Base-by-base conservation (phyloP, 2,329 filamentous ascomycete species). In the Phaeoacremonium minimum region DNA sequence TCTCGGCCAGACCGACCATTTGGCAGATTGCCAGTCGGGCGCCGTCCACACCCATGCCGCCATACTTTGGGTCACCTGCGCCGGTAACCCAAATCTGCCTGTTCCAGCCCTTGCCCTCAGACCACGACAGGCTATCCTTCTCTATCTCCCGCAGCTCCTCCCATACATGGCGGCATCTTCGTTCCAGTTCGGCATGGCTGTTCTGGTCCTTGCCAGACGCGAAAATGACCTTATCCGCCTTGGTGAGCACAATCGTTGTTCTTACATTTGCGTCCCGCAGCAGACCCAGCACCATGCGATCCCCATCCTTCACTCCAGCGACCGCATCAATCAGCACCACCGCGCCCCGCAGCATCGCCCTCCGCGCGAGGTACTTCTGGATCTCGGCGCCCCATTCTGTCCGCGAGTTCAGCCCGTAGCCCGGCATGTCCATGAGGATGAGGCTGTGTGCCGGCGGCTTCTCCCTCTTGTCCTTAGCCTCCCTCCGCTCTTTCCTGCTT, bases 171-270 rank as follows among this genome's bases (percentile, higher is more conserved):
- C 42, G n/a, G 35, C 57, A 60, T 26, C 44, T 40, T 35, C 42
- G 33, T 15, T 18, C 15, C 4, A 15, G 26, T 12, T 22, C 19
- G 17, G 19, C 36, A 14, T 42, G 15, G 2, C 7, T 13, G 5
- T 11, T 2, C 11, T n/a, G 15, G 17, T 19, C 18, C 28, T 30
- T n/a, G 20, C 18, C 18, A 14, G 3, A 33, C 13, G 12, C 13
- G 31, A 33, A 42, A 47, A 52, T 45, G 31, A 61, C 38, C 50
- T 77, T 77, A 47, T 80, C 76, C 12, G 69, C 71, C 54, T 78
- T 78, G 9, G 76, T 80, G 33, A 80, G 51, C 5, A 78, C 64
- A 2, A 78, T 64, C 6, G 66, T 49, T 2, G 71, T 74, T 35
- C 60, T 59, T 18, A 69, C 60, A 8, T 63, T 61, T 4, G 63